These are phyloP conservation scores for Coriaria nepalensis DNA, from an alignment of 306 rosid species.

Conservation along the genomic window DNA sequence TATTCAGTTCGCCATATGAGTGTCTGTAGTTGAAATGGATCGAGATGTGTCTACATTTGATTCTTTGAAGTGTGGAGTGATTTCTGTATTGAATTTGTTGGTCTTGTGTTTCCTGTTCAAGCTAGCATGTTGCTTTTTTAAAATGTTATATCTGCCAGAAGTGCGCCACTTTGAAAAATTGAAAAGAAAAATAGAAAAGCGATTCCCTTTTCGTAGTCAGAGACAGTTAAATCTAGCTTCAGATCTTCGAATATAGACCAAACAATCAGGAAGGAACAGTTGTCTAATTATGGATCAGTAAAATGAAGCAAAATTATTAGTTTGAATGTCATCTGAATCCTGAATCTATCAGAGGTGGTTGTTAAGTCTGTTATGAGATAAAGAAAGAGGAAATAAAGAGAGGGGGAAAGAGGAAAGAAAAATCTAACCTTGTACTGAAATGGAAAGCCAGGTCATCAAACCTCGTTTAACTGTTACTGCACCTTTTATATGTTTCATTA, in stretches of 20 bases:
- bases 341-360: too few relatives aligned
- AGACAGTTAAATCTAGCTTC: slow-evolving; percentile 1
- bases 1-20: neutral
- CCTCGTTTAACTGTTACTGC: too few relatives aligned
- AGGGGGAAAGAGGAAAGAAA: too few relatives aligned
- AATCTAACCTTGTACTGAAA: too few relatives aligned
- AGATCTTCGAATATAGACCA: neutral
- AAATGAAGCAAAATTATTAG: neutral
- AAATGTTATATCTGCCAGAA: too few relatives aligned
- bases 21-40: neutral
- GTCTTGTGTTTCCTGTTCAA: neutral
- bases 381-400: too few relatives aligned
- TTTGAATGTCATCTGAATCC: too few relatives aligned
- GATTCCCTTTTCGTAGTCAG: slow-evolving; percentile 4
- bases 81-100: neutral
- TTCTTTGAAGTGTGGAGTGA: slow-evolving; percentile 5
- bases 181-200: too few relatives aligned
- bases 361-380: too few relatives aligned
- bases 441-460: too few relatives aligned
- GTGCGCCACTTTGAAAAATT: too few relatives aligned
- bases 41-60: neutral
- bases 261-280: neutral
- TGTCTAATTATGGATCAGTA: neutral
- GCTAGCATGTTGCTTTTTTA: neutral
- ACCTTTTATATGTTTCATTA: too few relatives aligned